These are phyloP conservation scores for Xylaria sp. DNA, from an alignment of 2,329 filamentous ascomycete species.

Conservation along the genomic window DNA sequence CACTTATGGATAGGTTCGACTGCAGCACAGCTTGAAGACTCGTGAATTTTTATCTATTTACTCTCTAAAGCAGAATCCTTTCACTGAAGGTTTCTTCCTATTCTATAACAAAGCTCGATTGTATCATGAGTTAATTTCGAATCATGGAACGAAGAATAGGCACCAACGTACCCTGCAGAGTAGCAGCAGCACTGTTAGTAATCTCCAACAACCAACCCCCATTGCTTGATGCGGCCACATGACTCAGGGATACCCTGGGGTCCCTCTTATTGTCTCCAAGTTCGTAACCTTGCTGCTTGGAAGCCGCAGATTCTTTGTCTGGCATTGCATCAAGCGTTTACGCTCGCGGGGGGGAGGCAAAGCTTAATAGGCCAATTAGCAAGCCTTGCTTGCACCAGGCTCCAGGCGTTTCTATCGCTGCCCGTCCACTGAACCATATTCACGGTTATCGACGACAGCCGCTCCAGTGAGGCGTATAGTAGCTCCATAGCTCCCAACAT, in stretches of 20 bases:
- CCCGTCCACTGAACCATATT: not conserved
- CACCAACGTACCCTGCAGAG: no score
- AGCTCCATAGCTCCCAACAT: not conserved
- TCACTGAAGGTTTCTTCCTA: not conserved
- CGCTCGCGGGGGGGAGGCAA: not conserved
- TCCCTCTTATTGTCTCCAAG: not conserved
- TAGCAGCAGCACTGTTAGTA: not conserved
- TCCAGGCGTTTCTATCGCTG: not conserved
- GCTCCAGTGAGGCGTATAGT: not conserved
- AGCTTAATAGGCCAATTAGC: not conserved
- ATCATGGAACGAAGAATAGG: not conserved
- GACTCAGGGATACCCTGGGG: not conserved
- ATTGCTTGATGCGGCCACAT: not conserved
- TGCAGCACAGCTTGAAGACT: not conserved
- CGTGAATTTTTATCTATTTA: not conserved
- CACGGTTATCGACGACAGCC: not conserved
- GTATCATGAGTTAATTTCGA: not conserved
- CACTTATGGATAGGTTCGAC: not conserved
- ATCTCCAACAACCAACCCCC: slow-evolving; percentile 5
- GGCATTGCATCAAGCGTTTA: not conserved
- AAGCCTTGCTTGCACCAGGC: not conserved
- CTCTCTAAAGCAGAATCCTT: not conserved
- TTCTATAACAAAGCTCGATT: not conserved
- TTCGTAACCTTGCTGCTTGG: not conserved
- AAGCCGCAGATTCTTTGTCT: not conserved